Evolutionary conservation across 2,329 filamentous ascomycete genomes (phyloP).

Genomic region (Fusarium nematophilum): DNA sequence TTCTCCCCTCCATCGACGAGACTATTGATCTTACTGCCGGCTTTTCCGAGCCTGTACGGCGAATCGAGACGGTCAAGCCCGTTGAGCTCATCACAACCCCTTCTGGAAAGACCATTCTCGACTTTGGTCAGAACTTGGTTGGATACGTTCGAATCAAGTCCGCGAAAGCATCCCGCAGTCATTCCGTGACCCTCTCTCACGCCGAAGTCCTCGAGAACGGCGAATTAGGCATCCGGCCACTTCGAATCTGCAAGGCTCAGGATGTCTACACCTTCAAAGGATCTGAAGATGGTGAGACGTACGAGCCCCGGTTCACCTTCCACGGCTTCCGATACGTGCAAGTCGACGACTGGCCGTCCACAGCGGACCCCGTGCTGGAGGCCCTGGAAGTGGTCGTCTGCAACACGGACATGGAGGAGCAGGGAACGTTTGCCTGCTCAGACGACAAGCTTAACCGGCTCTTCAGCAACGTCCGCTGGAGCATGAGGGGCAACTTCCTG

Average conservation of each 20-base stretch:
- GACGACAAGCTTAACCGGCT: constrained; percentile 64
- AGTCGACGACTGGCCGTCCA: constrained; percentile 56
- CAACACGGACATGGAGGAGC: constrained; percentile 65
- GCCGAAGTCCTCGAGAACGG: constrained; percentile 66
- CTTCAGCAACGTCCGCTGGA: constrained; percentile 66
- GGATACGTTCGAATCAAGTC: constrained; percentile 57
- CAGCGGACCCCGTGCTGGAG: constrained; percentile 33
- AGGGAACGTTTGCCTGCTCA: constrained; percentile 64
- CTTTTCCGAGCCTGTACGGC: constrained; percentile 58
- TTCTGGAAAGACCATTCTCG: constrained; percentile 57
- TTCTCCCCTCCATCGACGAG: constrained; percentile 19
- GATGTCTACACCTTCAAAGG: constrained; percentile 54
- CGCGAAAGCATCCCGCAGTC: constrained; percentile 50
- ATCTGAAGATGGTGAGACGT: constrained; percentile 9
- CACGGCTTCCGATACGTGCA: constrained; percentile 67
- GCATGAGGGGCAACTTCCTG: constrained; percentile 69
- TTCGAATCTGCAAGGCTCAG: constrained; percentile 62
- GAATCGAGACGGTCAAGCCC: constrained; percentile 46
- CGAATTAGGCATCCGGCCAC: constrained; percentile 54
- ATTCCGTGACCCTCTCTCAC: constrained; percentile 59
- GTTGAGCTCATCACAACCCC: constrained; percentile 48
- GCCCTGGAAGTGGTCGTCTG: constrained; percentile 51
- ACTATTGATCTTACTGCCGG: constrained; percentile 50
- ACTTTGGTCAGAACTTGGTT: constrained; percentile 70
- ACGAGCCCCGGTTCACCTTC: constrained; percentile 63